Conservation (phyloP, 371 early-diverging fungal species). For the Syncephalis plumigaleata region DNA sequence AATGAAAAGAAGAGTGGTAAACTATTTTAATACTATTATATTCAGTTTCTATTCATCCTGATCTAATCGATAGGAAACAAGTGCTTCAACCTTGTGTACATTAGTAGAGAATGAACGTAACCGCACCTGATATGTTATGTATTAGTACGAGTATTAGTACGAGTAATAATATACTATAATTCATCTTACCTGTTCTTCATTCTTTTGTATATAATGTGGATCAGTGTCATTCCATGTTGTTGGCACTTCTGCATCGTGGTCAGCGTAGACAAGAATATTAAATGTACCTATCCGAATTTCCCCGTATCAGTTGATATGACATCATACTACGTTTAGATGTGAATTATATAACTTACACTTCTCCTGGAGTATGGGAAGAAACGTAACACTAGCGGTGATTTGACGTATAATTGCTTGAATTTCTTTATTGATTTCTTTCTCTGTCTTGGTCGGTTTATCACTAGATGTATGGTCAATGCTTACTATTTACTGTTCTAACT, state of each 20-base stretch:
- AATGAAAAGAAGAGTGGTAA: too few species aligned
- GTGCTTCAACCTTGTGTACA: conserved; percentile 61
- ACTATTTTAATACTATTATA: too few species aligned
- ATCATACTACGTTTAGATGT: neutral
- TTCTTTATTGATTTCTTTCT: conserved; percentile 47
- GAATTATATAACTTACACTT: conserved; percentile 49
- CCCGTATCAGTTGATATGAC: too few species aligned
- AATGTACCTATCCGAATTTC: conserved; percentile 39
- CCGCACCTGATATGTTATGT: conserved; percentile 3
- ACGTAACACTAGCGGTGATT: conserved; percentile 76
- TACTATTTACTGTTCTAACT: neutral
- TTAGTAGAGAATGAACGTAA: conserved; percentile 66
- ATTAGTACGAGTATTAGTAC: too few species aligned
- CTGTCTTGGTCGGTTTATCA: conserved; percentile 22
- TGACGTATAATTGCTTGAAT: conserved; percentile 80
- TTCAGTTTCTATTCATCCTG: conserved; percentile 25
- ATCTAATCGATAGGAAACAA: conserved; percentile 61
- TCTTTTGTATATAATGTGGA: conserved; percentile 46
- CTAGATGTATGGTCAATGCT: neutral
- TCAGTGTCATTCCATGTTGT: conserved; percentile 74
- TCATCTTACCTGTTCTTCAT: conserved; percentile 67
- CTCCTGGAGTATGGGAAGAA: conserved; percentile 73
- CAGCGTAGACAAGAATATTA: conserved; percentile 77
- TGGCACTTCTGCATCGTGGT: conserved; percentile 71
- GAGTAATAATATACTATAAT: too few species aligned